These are phyloP conservation scores for Barnettozyma pratensis DNA, from an alignment of 805 yeast species.

Conservation along the genomic window DNA sequence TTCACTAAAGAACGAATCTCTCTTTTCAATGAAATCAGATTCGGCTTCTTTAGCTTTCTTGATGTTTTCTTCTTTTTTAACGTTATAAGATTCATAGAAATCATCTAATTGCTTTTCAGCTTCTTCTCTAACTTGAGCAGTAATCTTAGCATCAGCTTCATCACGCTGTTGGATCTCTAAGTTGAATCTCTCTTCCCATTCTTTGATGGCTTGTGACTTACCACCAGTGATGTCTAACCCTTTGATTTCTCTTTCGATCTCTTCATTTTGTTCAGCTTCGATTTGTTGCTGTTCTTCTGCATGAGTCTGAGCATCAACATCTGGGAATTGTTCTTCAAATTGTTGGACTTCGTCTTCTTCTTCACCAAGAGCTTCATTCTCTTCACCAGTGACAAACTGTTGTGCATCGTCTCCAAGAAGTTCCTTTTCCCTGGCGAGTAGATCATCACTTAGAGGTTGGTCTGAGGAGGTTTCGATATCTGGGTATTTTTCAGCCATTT, in stretches of 20 bases:
- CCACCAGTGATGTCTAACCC: conserved; percentile 17
- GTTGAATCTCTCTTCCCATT: conserved; percentile 81
- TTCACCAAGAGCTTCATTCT: conserved; percentile 40
- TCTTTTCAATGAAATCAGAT: conserved; percentile 61
- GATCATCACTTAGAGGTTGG: conserved; percentile 41
- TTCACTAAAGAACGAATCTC: conserved; percentile 73
- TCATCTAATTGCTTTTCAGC: conserved; percentile 86
- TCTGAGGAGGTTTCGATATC: conserved; percentile 39
- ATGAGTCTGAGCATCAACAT: conserved; percentile 30
- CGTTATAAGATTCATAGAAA: conserved; percentile 86
- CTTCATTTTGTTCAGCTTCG: conserved; percentile 39
- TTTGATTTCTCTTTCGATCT: conserved; percentile 27
- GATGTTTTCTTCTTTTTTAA: conserved; percentile 67
- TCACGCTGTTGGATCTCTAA: conserved; percentile 80
- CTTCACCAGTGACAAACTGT: conserved; percentile 65
- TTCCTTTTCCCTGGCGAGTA: conserved; percentile 64
- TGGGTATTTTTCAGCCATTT: conserved; percentile 75
- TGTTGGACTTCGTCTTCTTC: conserved; percentile 45
- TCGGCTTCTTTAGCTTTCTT: conserved; percentile 64
- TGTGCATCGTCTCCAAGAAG: conserved; percentile 49
- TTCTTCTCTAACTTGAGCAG: conserved; percentile 60
- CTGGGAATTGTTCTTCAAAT: conserved; percentile 63
- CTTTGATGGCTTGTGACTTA: conserved; percentile 56
- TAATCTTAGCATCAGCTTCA: conserved; percentile 56
- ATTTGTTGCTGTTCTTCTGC: conserved; percentile 18